phyloP scores from a whole-genome alignment of 371 early-diverging fungal species.

The Nematocida sp. region DNA sequence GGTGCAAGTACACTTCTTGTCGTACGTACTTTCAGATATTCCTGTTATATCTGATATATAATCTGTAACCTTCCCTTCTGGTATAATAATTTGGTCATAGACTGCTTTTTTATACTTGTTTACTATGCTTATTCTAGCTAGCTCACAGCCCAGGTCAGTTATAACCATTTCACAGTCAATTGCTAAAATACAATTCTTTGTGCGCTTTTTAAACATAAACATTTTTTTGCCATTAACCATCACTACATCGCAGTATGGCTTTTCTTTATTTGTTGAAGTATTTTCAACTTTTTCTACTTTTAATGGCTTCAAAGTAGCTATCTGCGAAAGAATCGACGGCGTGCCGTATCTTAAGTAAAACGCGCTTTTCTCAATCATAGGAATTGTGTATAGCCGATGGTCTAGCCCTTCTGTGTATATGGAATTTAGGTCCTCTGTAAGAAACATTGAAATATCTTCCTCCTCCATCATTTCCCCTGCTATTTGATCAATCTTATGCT shows the following conservation, averaged over 20 bases:
- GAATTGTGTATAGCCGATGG: slow-evolving; percentile 18
- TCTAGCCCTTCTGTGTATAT: slow-evolving; percentile 16
- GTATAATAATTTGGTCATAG: slow-evolving; percentile 67
- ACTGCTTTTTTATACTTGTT: slow-evolving; percentile 58
- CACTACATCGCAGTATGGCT: slow-evolving; percentile 17
- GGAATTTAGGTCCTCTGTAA: neutral
- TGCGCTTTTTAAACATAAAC: slow-evolving; percentile 1
- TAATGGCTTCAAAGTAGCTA: neutral
- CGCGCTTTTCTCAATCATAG: neutral
- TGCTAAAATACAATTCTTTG: slow-evolving; percentile 54
- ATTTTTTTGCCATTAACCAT: slow-evolving; percentile 10
- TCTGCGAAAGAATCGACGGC: neutral
- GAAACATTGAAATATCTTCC: neutral
- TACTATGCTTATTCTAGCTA: slow-evolving; percentile 65
- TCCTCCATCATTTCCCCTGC: neutral
- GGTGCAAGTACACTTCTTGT: slow-evolving; percentile 12
- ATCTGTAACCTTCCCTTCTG: slow-evolving; percentile 60
- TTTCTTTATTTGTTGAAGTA: neutral
- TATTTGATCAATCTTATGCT: neutral
- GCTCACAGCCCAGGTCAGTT: slow-evolving; percentile 60
- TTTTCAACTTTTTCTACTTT: slow-evolving; percentile 5
- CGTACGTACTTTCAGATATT: slow-evolving; percentile 48
- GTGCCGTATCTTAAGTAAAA: slow-evolving; percentile 2
- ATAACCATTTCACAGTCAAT: slow-evolving; percentile 70
- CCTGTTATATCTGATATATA: slow-evolving; percentile 67